These are phyloP conservation scores for Monosporascus sp. DNA, from an alignment of 2,329 filamentous ascomycete species.

Conservation along the genomic window DNA sequence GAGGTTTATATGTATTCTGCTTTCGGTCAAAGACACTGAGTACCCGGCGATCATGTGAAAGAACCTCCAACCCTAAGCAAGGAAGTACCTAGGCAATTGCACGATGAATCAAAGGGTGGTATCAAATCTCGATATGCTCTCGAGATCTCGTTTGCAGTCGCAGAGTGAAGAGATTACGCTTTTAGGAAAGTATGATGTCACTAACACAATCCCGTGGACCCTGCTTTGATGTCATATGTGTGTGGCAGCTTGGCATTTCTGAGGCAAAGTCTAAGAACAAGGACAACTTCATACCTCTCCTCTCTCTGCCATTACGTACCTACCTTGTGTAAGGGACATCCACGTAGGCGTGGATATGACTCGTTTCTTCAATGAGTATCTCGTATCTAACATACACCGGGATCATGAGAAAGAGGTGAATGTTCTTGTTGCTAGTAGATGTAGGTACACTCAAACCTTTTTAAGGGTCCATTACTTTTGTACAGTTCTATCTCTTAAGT, in stretches of 20 bases:
- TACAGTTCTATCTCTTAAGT: too few relatives aligned
- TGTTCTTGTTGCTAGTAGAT: too few relatives aligned
- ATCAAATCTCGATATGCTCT: conserved; percentile 8
- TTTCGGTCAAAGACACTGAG: neutral
- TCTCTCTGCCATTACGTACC: too few relatives aligned
- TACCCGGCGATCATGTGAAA: neutral
- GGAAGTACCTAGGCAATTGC: conserved; percentile 1
- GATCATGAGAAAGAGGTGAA: too few relatives aligned
- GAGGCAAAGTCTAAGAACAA: neutral
- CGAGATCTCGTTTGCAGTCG: conserved; percentile 7
- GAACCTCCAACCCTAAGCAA: neutral
- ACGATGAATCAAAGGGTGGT: conserved; percentile 4
- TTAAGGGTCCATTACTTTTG: too few relatives aligned
- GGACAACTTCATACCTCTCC: neutral
- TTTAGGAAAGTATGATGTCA: conserved; percentile 19
- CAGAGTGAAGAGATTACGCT: conserved; percentile 8
- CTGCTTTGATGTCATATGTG: conserved; percentile 13
- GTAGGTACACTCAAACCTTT: too few relatives aligned
- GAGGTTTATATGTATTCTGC: neutral
- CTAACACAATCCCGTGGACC: conserved; percentile 2
- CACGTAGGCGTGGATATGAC: too few relatives aligned
- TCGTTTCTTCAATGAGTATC: too few relatives aligned
- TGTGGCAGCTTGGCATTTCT: neutral
- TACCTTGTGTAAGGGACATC: neutral
- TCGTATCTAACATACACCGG: too few relatives aligned